Percentiles rank a stretch among this genome's conserved stretches.
phyloP scores from a whole-genome alignment of 2,329 filamentous ascomycete genomes.

The Aspergillus unguis region DNA sequence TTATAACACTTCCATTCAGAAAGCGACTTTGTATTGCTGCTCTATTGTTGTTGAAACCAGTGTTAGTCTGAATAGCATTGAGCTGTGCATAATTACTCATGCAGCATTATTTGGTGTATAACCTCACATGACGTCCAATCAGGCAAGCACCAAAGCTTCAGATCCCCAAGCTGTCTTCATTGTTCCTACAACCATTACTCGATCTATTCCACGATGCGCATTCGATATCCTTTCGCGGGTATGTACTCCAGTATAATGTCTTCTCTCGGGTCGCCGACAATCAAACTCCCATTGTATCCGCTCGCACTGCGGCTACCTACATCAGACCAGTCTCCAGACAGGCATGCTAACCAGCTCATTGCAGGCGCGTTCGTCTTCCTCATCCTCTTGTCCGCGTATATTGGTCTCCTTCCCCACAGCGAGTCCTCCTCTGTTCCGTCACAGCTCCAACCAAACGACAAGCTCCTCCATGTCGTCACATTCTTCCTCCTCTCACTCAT shows the following conservation, averaged over 20 bases:
- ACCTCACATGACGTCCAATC: conserved; percentile 12
- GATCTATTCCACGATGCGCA: conserved; percentile 60
- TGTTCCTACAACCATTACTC: background rate
- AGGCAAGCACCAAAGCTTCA: background rate
- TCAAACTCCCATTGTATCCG: background rate
- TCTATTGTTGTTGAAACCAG: conserved; percentile 4
- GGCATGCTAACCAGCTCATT: background rate
- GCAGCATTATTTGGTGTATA: conserved; percentile 5
- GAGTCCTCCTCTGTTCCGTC: conserved; percentile 37
- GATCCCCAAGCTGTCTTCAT: conserved; percentile 8
- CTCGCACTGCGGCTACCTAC: background rate
- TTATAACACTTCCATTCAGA: background rate
- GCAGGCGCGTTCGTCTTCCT: conserved; percentile 65
- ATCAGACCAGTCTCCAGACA: background rate
- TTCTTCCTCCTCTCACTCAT: conserved; percentile 81
- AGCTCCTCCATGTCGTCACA: conserved; percentile 77
- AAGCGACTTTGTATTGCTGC: background rate
- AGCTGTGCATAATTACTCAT: conserved; percentile 6
- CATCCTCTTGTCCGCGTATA: conserved; percentile 71
- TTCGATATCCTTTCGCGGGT: conserved; percentile 88
- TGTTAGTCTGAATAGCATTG: conserved; percentile 1
- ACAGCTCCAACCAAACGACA: conserved; percentile 72
- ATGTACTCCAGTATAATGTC: conserved; percentile 20
- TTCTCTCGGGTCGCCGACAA: background rate
- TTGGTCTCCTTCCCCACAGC: conserved; percentile 64